Evolutionary conservation across 2,329 filamentous ascomycete species (phyloP).

Genomic region (Aureobasidium uvarum): DNA sequence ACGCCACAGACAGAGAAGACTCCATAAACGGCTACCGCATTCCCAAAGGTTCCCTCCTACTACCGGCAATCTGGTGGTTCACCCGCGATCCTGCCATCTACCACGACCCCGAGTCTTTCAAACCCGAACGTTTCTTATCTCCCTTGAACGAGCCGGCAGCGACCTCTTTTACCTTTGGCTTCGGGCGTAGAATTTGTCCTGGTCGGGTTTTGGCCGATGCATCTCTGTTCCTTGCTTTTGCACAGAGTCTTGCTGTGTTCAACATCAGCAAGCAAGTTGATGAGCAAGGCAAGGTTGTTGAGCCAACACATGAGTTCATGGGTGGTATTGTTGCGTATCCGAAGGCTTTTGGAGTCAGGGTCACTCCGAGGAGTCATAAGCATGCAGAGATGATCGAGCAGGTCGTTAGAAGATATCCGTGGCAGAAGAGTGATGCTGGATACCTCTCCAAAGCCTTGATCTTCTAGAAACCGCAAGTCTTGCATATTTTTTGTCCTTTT

Average conservation of each 20-base stretch:
- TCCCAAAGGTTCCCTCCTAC: conserved; percentile 42
- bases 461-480: too few relatives aligned
- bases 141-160: conserved; percentile 32
- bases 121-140: conserved; percentile 46
- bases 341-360: conserved; percentile 25
- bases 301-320: conserved; percentile 26
- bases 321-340: conserved; percentile 30
- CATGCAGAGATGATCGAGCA: conserved; percentile 26
- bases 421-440: conserved; percentile 26
- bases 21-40: conserved; percentile 43
- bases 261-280: conserved; percentile 26
- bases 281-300: conserved; percentile 23
- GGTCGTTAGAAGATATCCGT: conserved; percentile 26
- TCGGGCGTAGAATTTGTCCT: conserved; percentile 31
- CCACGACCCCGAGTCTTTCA: conserved; percentile 40
- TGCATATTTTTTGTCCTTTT: too few relatives aligned
- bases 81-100: conserved; percentile 36
- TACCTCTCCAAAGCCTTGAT: too few relatives aligned
- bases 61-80: conserved; percentile 45
- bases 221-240: conserved; percentile 44
- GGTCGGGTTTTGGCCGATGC: conserved; percentile 40
- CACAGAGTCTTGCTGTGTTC: conserved; percentile 50
- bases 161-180: conserved; percentile 30
- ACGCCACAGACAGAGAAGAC: conserved; percentile 39
- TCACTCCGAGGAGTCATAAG: conserved; percentile 25